These are phyloP conservation scores for Mycena chlorophos DNA, from an alignment of 768 basidiomycete genomes.

Conservation along the genomic window DNA sequence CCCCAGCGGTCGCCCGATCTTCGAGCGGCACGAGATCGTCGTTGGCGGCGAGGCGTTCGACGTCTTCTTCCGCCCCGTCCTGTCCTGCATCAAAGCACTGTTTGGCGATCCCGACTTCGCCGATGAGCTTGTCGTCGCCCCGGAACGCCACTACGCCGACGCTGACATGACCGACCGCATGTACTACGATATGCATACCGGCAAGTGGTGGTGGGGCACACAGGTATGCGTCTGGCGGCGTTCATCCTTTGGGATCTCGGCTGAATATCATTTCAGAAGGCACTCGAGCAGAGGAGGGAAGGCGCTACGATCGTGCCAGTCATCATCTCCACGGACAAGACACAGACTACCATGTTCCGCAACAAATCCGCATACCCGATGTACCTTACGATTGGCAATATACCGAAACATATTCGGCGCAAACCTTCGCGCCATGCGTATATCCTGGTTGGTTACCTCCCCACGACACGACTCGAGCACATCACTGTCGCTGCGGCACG, in stretches of 20 bases:
- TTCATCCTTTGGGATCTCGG: no score
- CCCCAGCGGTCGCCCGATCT: constrained; percentile 26
- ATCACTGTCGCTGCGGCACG: constrained; percentile 14
- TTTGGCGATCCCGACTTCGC: constrained; percentile 34
- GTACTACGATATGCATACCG: constrained; percentile 46
- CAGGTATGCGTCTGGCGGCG: constrained; percentile 45
- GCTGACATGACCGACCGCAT: constrained; percentile 20
- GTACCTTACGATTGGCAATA: constrained; percentile 37
- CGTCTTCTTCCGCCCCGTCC: constrained; percentile 30
- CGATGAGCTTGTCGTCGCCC: constrained; percentile 25
- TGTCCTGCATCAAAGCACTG: constrained; percentile 33
- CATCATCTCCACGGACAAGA: constrained; percentile 50
- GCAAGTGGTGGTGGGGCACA: constrained; percentile 52
- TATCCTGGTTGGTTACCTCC: constrained; percentile 34
- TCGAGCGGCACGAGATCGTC: constrained; percentile 25
- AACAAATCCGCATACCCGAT: constrained; percentile 46
- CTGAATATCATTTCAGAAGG: constrained; percentile 16
- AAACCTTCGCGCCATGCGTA: constrained; percentile 28
- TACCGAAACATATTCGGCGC: constrained; percentile 27
- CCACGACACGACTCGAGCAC: constrained; percentile 29
- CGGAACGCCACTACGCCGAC: constrained; percentile 36
- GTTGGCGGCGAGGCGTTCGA: constrained; percentile 29
- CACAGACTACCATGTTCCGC: constrained; percentile 39
- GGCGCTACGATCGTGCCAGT: constrained; percentile 41
- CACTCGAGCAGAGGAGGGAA: constrained; percentile 24